Percentiles rank a stretch among this genome's conserved stretches.
Evolutionary conservation across 306 rosid genomes (phyloP).

Genomic region (Arachis hypogaea): DNA sequence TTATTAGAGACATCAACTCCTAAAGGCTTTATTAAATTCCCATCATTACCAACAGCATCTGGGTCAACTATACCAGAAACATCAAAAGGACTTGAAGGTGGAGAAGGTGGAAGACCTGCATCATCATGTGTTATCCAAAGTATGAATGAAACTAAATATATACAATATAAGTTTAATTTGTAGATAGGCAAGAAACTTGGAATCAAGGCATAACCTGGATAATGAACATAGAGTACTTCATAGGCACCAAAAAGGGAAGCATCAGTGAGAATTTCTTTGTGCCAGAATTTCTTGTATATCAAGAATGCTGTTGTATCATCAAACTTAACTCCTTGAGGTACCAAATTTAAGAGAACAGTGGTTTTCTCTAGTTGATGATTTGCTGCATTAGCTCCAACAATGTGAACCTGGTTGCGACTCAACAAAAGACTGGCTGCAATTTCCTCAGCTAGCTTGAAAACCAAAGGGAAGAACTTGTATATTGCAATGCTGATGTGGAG

Average conservation of each 20-base stretch:
- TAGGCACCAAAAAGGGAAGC: slow-evolving; percentile 69
- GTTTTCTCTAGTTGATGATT: slow-evolving; percentile 72
- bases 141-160: slow-evolving; percentile 32
- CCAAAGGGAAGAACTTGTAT: slow-evolving; percentile 75
- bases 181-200: slow-evolving; percentile 7
- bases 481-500: slow-evolving; percentile 58
- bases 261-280: slow-evolving; percentile 53
- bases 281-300: slow-evolving; percentile 79
- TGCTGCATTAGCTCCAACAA: slow-evolving; percentile 81
- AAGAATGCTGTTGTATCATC: slow-evolving; percentile 55
- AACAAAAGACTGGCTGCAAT: slow-evolving; percentile 65
- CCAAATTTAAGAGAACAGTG: slow-evolving; percentile 69
- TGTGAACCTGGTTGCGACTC: slow-evolving; percentile 76
- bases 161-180: background rate
- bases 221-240: slow-evolving; percentile 69
- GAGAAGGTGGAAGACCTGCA: slow-evolving; percentile 90
- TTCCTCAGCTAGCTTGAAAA: slow-evolving; percentile 69
- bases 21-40: slow-evolving; percentile 64
- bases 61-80: slow-evolving; percentile 56
- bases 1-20: slow-evolving; percentile 69
- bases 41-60: slow-evolving; percentile 49
- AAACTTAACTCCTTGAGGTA: slow-evolving; percentile 65
- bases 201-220: slow-evolving; percentile 63
- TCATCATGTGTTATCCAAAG: slow-evolving; percentile 7
- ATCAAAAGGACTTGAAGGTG: slow-evolving; percentile 52